phyloP scores from a whole-genome alignment of 495 filamentous ascomycete species.

The Sordaria brevicollis region DNA sequence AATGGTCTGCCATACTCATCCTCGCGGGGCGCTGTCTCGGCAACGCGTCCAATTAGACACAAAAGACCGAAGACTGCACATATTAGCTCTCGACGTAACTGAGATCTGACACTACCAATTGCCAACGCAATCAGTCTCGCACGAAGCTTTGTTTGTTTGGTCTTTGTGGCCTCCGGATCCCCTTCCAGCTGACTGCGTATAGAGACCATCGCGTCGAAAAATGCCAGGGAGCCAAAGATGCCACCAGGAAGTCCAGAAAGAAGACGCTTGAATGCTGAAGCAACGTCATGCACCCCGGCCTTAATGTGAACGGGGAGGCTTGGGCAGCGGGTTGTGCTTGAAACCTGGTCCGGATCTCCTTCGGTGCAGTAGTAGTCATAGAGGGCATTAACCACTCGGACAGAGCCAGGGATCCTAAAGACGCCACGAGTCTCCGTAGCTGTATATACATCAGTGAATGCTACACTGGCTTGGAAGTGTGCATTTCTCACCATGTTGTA shows the following conservation, averaged over 20 bases:
- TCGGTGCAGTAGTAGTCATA: slow-evolving; percentile 52
- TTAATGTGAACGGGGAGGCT: slow-evolving; percentile 46
- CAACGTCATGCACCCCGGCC: slow-evolving; percentile 55
- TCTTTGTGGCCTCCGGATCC: slow-evolving; percentile 36
- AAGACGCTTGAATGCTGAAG: slow-evolving; percentile 60
- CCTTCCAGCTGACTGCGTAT: slow-evolving; percentile 48
- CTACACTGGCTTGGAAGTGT: not conserved
- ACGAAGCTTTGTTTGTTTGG: slow-evolving; percentile 42
- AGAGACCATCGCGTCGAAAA: slow-evolving; percentile 56
- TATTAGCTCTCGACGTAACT: slow-evolving; percentile 51
- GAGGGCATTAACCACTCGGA: slow-evolving; percentile 41
- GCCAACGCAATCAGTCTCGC: slow-evolving; percentile 56
- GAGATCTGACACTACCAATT: slow-evolving; percentile 43
- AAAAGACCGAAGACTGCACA: slow-evolving; percentile 57
- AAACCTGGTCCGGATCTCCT: slow-evolving; percentile 33
- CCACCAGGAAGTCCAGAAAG: slow-evolving; percentile 62
- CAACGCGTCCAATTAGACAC: slow-evolving; percentile 41
- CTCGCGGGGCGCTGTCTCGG: slow-evolving; percentile 38
- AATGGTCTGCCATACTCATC: slow-evolving; percentile 36
- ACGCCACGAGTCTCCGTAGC: slow-evolving; percentile 43
- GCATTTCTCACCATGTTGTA: slow-evolving; percentile 48
- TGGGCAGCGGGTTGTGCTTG: slow-evolving; percentile 43
- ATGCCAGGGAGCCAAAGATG: slow-evolving; percentile 54
- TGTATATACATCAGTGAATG: slow-evolving; percentile 14
- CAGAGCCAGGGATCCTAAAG: slow-evolving; percentile 56